A percentile compares a stretch with the other conserved stretches of the same genome.
Evolutionary conservation across 352 stramenopile species (phyloP).

Genomic region (Phytophthora uliginosa): DNA sequence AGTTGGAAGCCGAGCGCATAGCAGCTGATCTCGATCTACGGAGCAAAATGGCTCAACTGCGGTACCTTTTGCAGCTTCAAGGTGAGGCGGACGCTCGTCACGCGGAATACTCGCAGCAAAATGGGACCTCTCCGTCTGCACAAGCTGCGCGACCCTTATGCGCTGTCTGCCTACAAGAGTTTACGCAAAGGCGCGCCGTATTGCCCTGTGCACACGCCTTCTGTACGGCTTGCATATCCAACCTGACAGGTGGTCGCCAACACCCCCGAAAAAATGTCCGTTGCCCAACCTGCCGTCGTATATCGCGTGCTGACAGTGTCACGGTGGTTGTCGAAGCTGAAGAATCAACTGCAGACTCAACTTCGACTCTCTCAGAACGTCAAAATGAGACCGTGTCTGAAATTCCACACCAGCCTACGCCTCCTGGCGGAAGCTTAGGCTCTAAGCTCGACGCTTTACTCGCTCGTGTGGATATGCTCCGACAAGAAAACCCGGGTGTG

Average conservation of each 20-base stretch:
- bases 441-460: conserved; percentile 82
- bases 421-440: conserved; percentile 51
- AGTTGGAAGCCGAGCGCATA: conserved; percentile 59
- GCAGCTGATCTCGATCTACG: conserved; percentile 55
- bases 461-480: conserved; percentile 54
- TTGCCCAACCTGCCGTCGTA: conserved; percentile 70
- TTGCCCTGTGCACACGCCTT: conserved; percentile 92
- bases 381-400: conserved; percentile 4
- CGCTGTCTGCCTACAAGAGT: conserved; percentile 83
- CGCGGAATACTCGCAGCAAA: not conserved
- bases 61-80: conserved; percentile 71
- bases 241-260: conserved; percentile 36
- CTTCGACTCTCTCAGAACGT: conserved; percentile 6
- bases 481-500: conserved; percentile 60
- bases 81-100: conserved; percentile 19
- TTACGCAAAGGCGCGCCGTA: conserved; percentile 73
- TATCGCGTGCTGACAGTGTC: conserved; percentile 34
- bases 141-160: conserved; percentile 47
- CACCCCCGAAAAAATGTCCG: conserved; percentile 39
- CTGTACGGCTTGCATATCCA: conserved; percentile 58
- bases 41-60: conserved; percentile 62
- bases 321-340: conserved; percentile 32
- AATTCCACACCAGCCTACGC: not conserved
- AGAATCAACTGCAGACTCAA: conserved; percentile 1
- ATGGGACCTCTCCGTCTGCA: not conserved